Base-by-base conservation (phyloP, 1,139 yeast species). In the Yamadazyma aaseri region DNA sequence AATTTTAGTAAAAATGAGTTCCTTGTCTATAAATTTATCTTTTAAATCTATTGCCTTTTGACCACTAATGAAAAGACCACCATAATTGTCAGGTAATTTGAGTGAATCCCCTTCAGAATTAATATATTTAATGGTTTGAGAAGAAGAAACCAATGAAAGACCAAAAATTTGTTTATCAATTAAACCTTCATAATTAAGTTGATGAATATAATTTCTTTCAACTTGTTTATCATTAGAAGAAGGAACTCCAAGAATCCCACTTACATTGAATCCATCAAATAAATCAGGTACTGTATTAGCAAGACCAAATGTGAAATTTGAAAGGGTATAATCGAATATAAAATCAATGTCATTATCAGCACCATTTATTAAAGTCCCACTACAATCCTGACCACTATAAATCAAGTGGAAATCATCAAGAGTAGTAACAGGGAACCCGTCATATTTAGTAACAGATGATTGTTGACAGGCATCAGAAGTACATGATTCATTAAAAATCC, bases 171-270 rank as follows among this genome's bases (percentile, higher is more conserved):
- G 47, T 31, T 44, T 31, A 38, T 55, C 56, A 11, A 59, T 53
- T 15, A 45, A 31, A 2, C 39, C 42, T 6, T 41, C 38, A 11
- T 36, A 35, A 15, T 43, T 28, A 27, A 58, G 45, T 36, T 56
- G 64, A 31, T 46, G 39, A 20, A 60, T 40, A 28, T 54, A 40
- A 38, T 60, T 58, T 22, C 49, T 33, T 23, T 46, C 44, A 15
- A 38, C 42, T 12, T 40, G 36, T 10, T 41, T 33, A 16, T 41
- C 28, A 17, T 36, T 62, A 44, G 44, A 68, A 50, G 44, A 75
- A 53, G 84, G 76, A 20, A 81, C 61, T 1, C 86, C 87, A 40
- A 81, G 53, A 29, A 80, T 71, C 9, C 87, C 86, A 47, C 79
- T 75, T 26, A 79, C 71, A 10, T 73, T 64, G 50, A 76, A 79